Conservation (phyloP, 345 rosid genomes). For the Pistacia vera region DNA sequence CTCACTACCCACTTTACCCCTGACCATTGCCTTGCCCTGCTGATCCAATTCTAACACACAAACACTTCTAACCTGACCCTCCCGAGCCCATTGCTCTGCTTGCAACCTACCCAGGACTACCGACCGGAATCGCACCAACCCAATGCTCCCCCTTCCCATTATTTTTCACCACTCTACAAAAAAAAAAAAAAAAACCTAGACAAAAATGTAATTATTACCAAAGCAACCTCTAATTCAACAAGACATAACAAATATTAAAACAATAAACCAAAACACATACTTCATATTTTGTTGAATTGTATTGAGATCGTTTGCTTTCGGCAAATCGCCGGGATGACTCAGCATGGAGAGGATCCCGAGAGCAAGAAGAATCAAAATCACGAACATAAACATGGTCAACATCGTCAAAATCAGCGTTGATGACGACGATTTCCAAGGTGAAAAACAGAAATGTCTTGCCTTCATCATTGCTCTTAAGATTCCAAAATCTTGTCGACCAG, state of each 20-base stretch:
- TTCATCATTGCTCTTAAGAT: conserved; percentile 48
- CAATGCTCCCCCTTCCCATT: conserved; percentile 61
- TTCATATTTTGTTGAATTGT: conserved; percentile 52
- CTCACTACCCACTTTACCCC: too few relatives aligned
- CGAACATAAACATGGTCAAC: conserved; percentile 63
- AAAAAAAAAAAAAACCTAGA: neutral
- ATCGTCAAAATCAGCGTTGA: conserved; percentile 53
- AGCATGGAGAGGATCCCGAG: conserved; percentile 78
- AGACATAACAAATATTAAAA: neutral
- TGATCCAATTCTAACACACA: too few relatives aligned
- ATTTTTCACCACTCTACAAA: conserved; percentile 44
- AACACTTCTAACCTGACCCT: too few relatives aligned
- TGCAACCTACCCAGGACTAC: too few relatives aligned
- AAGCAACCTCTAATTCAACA: conserved; percentile 16
- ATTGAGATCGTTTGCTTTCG: conserved; percentile 75
- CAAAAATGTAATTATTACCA: conserved; percentile 10
- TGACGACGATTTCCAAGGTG: conserved; percentile 55
- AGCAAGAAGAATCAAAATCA: conserved; percentile 66
- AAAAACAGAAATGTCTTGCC: conserved; percentile 55
- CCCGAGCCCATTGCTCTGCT: too few relatives aligned
- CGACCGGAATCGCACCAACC: conserved; percentile 71
- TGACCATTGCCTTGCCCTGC: too few relatives aligned
- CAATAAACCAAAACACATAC: conserved; percentile 20
- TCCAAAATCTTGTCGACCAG: neutral
- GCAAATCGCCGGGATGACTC: conserved; percentile 44